Percentiles rank a stretch among this genome's conserved stretches.
Conservation (phyloP, 306 rosid genomes). For the Dicorynia guianensis region DNA sequence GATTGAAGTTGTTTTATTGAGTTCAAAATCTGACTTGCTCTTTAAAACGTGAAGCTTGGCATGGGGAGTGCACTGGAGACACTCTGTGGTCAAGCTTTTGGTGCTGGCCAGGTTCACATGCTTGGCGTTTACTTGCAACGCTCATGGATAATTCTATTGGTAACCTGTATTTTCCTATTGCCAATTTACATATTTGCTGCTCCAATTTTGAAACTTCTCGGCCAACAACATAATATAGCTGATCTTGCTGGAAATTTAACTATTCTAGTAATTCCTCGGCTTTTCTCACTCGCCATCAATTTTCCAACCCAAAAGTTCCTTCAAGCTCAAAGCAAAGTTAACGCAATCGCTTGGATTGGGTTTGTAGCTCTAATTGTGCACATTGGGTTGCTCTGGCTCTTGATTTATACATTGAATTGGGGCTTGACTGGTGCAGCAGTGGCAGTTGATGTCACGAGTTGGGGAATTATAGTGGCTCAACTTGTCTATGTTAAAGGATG, state of each 20-base stretch:
- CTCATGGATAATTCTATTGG: conserved; percentile 71
- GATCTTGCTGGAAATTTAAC: conserved; percentile 73
- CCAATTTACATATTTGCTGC: conserved; percentile 77
- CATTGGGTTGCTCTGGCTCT: conserved; percentile 66
- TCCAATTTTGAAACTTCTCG: conserved; percentile 72
- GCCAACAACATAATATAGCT: conserved; percentile 75
- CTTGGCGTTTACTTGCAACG: conserved; percentile 61
- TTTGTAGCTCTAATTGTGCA: conserved; percentile 59
- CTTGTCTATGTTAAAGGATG: conserved; percentile 69
- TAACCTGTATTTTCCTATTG: conserved; percentile 55
- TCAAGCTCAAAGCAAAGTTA: conserved; percentile 86
- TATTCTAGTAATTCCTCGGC: conserved; percentile 66
- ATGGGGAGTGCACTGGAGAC: conserved; percentile 22
- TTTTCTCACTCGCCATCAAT: conserved; percentile 68
- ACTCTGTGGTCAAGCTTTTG: neutral
- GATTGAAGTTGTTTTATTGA: too few species aligned
- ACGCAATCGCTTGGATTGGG: conserved; percentile 74
- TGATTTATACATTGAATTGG: conserved; percentile 59
- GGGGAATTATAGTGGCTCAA: conserved; percentile 68
- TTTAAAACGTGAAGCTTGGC: neutral
- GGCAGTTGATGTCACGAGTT: conserved; percentile 72
- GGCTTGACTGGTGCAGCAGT: conserved; percentile 75
- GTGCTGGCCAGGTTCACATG: neutral
- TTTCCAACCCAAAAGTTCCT: conserved; percentile 92
- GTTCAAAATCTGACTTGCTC: neutral